Conservation (phyloP, 148 eudicot species). For the Silene latifolia region DNA sequence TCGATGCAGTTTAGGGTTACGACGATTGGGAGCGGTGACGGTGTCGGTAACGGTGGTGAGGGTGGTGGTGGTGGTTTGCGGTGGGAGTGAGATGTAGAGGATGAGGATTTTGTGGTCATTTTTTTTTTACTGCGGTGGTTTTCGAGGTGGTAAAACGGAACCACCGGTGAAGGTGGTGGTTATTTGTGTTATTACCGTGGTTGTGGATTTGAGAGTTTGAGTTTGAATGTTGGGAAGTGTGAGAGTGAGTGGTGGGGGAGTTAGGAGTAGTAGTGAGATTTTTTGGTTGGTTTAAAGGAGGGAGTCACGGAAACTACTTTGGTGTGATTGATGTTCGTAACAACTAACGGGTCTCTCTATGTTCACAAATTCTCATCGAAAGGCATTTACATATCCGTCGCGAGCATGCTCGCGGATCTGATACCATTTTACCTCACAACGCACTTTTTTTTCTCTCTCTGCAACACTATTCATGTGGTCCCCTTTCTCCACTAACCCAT, state of each 20-base stretch:
- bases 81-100: constrained; percentile 25
- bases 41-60: constrained; percentile 30
- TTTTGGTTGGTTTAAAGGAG: background rate
- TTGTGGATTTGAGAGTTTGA: background rate
- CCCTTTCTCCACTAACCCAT: no score
- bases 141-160: background rate
- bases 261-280: background rate
- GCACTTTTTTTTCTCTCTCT: no score
- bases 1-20: constrained; percentile 95
- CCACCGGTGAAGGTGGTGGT: background rate
- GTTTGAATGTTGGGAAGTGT: background rate
- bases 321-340: no score
- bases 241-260: background rate
- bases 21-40: constrained; percentile 45
- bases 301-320: background rate
- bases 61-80: constrained; percentile 29
- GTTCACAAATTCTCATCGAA: no score
- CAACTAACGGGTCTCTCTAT: no score
- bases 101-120: constrained; percentile 19
- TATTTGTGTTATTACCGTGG: background rate
- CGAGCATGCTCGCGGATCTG: no score
- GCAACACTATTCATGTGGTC: no score
- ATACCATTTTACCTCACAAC: no score
- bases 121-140: background rate
- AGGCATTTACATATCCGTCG: no score